These are phyloP conservation scores for Metschnikowia picachoensis DNA, from an alignment of 805 yeast species.

Conservation along the genomic window DNA sequence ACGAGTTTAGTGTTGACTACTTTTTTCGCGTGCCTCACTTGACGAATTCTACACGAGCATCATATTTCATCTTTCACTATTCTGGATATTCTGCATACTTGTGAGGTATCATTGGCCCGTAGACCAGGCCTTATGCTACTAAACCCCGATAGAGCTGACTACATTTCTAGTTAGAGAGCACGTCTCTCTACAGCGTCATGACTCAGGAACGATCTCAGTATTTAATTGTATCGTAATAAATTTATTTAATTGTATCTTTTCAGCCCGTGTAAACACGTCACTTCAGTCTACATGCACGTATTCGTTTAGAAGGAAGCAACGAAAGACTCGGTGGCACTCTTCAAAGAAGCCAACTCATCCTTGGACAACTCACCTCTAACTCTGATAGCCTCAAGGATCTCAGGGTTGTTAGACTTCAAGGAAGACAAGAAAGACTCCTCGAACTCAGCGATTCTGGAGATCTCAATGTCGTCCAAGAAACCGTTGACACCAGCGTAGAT, in stretches of 20 bases:
- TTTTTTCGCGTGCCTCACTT: too few species aligned
- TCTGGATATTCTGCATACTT: too few species aligned
- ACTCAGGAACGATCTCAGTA: slow-evolving; percentile 5
- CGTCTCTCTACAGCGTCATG: neutral
- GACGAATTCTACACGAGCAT: too few species aligned
- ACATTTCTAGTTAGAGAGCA: too few species aligned
- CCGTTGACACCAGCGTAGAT: slow-evolving; percentile 99
- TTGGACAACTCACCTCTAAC: slow-evolving; percentile 86
- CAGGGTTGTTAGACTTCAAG: slow-evolving; percentile 87
- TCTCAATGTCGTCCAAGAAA: slow-evolving; percentile 83
- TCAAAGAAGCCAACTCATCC: slow-evolving; percentile 82
- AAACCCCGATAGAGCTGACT: neutral
- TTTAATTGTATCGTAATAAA: slow-evolving; percentile 19
- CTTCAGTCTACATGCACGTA: slow-evolving; percentile 18
- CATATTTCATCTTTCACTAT: too few species aligned
- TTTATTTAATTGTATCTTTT: slow-evolving; percentile 19
- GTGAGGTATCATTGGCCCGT: too few species aligned
- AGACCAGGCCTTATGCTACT: neutral
- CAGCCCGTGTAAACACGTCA: slow-evolving; percentile 14
- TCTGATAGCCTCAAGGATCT: slow-evolving; percentile 78
- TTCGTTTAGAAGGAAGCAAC: slow-evolving; percentile 70
- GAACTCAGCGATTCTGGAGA: slow-evolving; percentile 83
- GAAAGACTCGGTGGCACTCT: slow-evolving; percentile 88
- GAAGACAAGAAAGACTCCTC: slow-evolving; percentile 90
- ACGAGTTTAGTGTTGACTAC: too few species aligned